Conservation (phyloP, 2,329 filamentous ascomycete genomes). For the Colletotrichum sp. region DNA sequence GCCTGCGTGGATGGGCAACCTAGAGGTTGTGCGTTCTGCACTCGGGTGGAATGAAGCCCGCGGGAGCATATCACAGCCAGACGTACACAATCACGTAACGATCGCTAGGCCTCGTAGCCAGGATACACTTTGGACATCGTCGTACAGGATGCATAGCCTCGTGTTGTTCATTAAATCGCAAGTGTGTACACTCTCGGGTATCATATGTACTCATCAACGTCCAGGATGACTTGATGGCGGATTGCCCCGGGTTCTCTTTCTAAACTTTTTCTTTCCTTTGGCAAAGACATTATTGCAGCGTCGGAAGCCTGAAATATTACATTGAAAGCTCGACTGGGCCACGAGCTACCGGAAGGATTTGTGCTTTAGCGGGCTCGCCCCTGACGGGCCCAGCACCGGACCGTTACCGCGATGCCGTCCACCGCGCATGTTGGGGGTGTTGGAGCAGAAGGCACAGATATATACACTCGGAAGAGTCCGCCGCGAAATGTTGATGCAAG, state of each 20-base stretch:
- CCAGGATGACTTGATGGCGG: constrained; percentile 6
- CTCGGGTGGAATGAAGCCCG: too few relatives aligned
- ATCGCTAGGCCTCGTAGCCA: too few relatives aligned
- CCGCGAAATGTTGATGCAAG: constrained; percentile 64
- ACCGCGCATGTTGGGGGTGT: constrained; percentile 60
- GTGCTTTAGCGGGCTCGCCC: constrained; percentile 46
- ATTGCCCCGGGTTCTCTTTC: constrained; percentile 10
- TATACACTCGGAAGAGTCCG: constrained; percentile 65
- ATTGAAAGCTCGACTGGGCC: not conserved
- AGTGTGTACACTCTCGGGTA: constrained; percentile 30
- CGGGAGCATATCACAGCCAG: too few relatives aligned
- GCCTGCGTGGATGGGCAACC: too few relatives aligned
- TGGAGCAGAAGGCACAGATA: constrained; percentile 67
- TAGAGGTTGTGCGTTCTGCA: too few relatives aligned
- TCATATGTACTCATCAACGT: constrained; percentile 30
- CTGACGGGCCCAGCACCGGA: constrained; percentile 29
- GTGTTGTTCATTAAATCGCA: constrained; percentile 25
- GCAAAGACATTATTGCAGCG: not conserved
- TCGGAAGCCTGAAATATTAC: not conserved
- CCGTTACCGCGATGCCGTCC: constrained; percentile 47
- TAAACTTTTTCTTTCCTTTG: not conserved
- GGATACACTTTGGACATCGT: not conserved
- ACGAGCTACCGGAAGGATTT: constrained; percentile 49
- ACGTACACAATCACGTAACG: too few relatives aligned
- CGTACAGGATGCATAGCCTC: not conserved